Base-by-base conservation (phyloP, 176 grass and related monocot species). In the Raddia guianensis region DNA sequence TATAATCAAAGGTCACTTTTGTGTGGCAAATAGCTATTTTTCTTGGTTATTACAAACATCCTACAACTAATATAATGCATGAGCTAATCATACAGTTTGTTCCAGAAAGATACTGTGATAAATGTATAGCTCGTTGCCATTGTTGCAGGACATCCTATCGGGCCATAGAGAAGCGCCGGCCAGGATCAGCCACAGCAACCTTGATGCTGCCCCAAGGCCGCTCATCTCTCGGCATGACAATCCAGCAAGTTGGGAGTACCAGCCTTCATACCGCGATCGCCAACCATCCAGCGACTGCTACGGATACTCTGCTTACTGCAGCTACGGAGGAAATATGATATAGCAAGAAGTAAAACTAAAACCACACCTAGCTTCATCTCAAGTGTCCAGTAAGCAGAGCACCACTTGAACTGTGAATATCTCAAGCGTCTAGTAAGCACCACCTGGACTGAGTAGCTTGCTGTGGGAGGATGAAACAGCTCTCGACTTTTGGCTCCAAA, bases 61-160 rank as follows among this genome's bases (percentile, higher is more conserved):
- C 2, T 40, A 75, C 27, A 37, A 43, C 6, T 11, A 13, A 12
- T 5, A 43, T 65, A n/a, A n/a, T 50, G 5, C 21, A 47, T 19
- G 20, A 6, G 16, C 9, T 7, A 70, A 35, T 64, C 8, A 52
- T 35, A 66, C 37, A 40, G 37, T 13, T 40, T 49, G 56, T 62
- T 48, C 15, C n/a, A 20, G 12, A 51, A 42, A 7, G 18, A 32
- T 12, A 11, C 49, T 48, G 47, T 6, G 60, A 5, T 4, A 49
- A 70, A 42, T 49, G 62, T 46, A 11, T 21, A 18, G n/a, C 42
- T 49, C n/a, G 12, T 43, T 42, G 42, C 5, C 13, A 43, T 56
- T 59, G 34, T n/a, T 8, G 53, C 78, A 81, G 85, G 85, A 62
- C 44, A 54, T 62, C 54, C 55, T 81, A 3, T 52, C 37, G 12